Conservation (phyloP, 768 basidiomycete species). For the Lentinus brumalis region DNA sequence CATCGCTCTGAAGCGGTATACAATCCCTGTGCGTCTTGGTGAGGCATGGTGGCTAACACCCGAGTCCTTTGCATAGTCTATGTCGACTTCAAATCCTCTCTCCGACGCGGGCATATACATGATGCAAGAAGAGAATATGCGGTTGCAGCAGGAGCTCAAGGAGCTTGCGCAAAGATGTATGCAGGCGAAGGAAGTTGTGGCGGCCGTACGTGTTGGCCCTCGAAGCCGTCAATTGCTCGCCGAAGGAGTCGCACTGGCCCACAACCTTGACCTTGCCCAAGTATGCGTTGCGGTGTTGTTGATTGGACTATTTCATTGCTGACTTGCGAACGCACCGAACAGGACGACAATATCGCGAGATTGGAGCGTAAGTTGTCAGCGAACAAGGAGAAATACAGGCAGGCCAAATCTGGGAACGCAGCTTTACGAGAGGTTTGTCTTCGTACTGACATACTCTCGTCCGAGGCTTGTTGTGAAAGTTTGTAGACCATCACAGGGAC, state of each 20-base stretch:
- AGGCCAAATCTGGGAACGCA: not conserved
- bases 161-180: not conserved
- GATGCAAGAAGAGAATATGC: constrained; percentile 13
- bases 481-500: not conserved
- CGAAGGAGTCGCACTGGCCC: too few relatives aligned
- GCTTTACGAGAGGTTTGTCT: not conserved
- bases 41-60: too few relatives aligned
- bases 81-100: not conserved
- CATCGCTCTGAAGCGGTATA: not conserved
- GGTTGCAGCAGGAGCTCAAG: constrained; percentile 6
- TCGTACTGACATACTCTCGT: not conserved
- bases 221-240: too few relatives aligned
- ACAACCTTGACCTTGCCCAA: not conserved
- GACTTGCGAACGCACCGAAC: not conserved
- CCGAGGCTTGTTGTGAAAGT: not conserved
- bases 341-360: not conserved
- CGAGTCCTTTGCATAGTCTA: not conserved
- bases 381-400: not conserved
- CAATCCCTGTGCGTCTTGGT: too few relatives aligned
- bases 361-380: not conserved
- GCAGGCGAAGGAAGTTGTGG: not conserved
- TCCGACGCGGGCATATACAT: not conserved
- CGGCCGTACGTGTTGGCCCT: too few relatives aligned
- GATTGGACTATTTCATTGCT: not conserved
- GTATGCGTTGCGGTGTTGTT: not conserved